Evolutionary conservation across 495 filamentous ascomycete genomes (phyloP), one percentile per base, ranked within the genome.

Genomic region (Talaromyces thailandensis): DNA sequence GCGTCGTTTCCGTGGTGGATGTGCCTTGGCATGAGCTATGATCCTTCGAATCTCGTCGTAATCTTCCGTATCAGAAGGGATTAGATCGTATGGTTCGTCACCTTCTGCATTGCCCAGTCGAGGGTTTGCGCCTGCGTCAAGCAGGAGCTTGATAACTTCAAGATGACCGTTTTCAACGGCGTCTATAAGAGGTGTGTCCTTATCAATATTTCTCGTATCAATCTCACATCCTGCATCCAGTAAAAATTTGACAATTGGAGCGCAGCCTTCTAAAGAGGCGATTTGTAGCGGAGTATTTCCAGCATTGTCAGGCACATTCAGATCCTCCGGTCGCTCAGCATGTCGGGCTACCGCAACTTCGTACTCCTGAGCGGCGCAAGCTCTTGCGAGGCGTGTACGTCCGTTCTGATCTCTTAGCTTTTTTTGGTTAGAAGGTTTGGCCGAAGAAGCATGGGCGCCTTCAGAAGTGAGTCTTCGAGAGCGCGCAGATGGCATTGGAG

Each of bases 271-370:
- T 16, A 98, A 79, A 56, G 92, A 85, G 4, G 93, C 91, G 65
- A 94, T 91, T 68, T 98, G 94, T 35, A 98, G 76, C 58, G 94
- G 95, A 7, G 92, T 92, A 70, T 98, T 97, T 24, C 89, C 90
- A 12, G 93, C 95, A 73, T 96, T 91, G 68, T 98, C 95, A 48
- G 90, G 85, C 56, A 92, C 81, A 71, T 98, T 89, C 58, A 98
- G 75, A 73, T 96, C 90, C 58, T 93, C 87, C 2, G 90, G 91
- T 24, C 89, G 85, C 67, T 93, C 88, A 5, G 85, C 78, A 32
- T 91, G 78, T 61, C 88, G 79, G 55, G 80, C 76, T 67, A 87
- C 88, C 11, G 88, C 89, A 11, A 74, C 75, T 14, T 93, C 88
- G 58, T 88, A 77, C 67, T 92, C 88, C 58, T 89, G 87, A 62